Base-by-base conservation (phyloP, 768 basidiomycete genomes). In the Hirschioporus abietinus region DNA sequence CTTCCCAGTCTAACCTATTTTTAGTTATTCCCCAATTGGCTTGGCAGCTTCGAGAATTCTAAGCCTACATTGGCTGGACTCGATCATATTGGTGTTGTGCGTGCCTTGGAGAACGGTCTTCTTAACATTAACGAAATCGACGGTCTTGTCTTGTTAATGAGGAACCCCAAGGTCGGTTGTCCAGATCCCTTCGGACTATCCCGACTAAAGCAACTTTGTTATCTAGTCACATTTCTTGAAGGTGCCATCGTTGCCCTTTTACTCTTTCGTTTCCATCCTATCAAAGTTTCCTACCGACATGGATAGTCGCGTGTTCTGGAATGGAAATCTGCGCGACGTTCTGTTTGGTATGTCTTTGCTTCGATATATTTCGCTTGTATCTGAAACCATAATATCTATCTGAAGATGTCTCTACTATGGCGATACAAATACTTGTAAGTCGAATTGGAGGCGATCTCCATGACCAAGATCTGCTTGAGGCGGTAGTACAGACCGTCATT, bases 211-310 rank as follows among this genome's bases (percentile, higher is more conserved):
- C 30, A 30, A 8, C 15, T 25, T 25, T 15, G 15, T 61, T 61
- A 15, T 18, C 1, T 70, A 93, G 91, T 88, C 91, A 20, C 93
- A 92, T 74, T 95, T 94, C 80, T 79, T 95, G 71, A 95, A 95
- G 78, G 90, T 90, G 27, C 88, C 92, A 1, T 88, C 85, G 1
- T 81, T 95, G 59, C 93, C 93, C 0, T 93, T 91, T 80, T 86
- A 93, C 74, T 86, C 84, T n/a, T 81, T 95, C 60, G 82, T 88
- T 67, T 89, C 89, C 67, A 82, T 92, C 64, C 73, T 94, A 67
- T 84, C 83, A 70, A 94, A 93, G 76, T 92, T 93, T 77, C 93
- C 92, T 0, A 78, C 82, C 26, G 91, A 93, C 69, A 79, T 85
- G 25, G 91, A 93, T 68, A 90, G 90, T 67, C 82, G 88, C 25